Evolutionary conservation across 208 protist species (phyloP).

Genomic region (Leptomonas seymouri): DNA sequence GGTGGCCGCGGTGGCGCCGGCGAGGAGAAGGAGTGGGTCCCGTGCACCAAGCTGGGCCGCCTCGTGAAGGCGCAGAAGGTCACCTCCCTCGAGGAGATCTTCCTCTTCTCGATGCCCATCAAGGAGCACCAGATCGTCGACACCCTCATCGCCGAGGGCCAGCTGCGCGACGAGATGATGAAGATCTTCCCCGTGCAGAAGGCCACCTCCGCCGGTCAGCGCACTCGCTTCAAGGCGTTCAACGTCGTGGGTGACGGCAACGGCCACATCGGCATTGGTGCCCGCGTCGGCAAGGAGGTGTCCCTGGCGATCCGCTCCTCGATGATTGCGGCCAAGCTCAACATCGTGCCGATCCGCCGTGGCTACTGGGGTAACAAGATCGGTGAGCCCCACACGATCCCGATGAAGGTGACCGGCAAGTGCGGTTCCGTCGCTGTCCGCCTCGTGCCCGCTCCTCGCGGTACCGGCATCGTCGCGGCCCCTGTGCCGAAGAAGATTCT

Average conservation of each 20-base stretch:
- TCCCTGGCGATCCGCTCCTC: slow-evolving; percentile 99
- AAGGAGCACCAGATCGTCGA: slow-evolving; percentile 99
- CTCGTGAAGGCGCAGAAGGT: slow-evolving; percentile 98
- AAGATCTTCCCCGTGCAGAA: slow-evolving; percentile 99
- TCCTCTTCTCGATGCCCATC: slow-evolving; percentile 99
- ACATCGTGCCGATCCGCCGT: slow-evolving; percentile 97
- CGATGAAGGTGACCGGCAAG: slow-evolving; percentile 99
- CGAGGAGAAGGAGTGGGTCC: slow-evolving; percentile 97
- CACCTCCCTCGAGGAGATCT: slow-evolving; percentile 98
- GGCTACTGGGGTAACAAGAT: slow-evolving; percentile 99
- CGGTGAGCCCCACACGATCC: slow-evolving; percentile 99
- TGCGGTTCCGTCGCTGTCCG: slow-evolving; percentile 98
- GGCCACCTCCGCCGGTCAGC: slow-evolving; percentile 99
- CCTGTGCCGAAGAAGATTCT: slow-evolving; percentile 98
- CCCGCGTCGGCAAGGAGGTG: slow-evolving; percentile 99
- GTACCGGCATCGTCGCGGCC: slow-evolving; percentile 99
- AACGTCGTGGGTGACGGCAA: slow-evolving; percentile 99
- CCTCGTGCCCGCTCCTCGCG: slow-evolving; percentile 99
- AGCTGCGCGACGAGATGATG: slow-evolving; percentile 96
- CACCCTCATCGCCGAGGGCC: slow-evolving; percentile 92
- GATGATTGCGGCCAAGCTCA: slow-evolving; percentile 98
- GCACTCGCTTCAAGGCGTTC: slow-evolving; percentile 99
- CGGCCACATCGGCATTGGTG: slow-evolving; percentile 99
- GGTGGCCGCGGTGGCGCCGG: slow-evolving; percentile 55
- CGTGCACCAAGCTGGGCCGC: slow-evolving; percentile 99